Percentiles rank a stretch among this genome's conserved stretches.
phyloP scores from a whole-genome alignment of 2,329 filamentous ascomycete species.

The Cordyceps cateniannulata region DNA sequence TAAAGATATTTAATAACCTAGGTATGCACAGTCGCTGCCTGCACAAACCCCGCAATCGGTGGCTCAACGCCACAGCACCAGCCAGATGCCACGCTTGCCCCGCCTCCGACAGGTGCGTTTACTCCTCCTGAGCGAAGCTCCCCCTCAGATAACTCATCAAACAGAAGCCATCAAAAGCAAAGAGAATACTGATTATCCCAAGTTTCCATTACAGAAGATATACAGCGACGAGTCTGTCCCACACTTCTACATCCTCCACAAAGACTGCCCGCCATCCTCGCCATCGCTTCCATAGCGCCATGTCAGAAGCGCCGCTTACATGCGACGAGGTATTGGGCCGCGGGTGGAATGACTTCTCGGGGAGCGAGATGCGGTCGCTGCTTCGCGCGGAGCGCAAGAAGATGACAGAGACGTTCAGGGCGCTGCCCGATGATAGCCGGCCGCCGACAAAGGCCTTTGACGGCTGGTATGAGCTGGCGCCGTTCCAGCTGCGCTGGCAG shows the following conservation, averaged over 20 bases:
- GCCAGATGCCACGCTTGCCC: neutral
- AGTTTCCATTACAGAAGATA: neutral
- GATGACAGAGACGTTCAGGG: neutral
- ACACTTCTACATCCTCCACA: neutral
- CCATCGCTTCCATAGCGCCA: neutral
- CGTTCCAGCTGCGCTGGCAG: constrained; percentile 54
- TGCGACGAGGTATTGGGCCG: constrained; percentile 5
- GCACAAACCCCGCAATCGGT: neutral
- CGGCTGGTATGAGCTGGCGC: constrained; percentile 72
- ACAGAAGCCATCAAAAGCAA: neutral
- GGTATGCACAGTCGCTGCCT: neutral
- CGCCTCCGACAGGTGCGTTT: neutral
- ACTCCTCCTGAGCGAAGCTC: neutral
- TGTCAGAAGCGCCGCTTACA: constrained; percentile 9
- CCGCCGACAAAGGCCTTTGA: constrained; percentile 67
- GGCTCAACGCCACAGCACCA: constrained; percentile 1
- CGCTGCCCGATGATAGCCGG: constrained; percentile 19
- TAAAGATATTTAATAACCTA: too few species aligned
- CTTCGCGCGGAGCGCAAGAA: constrained; percentile 5
- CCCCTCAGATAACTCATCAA: neutral
- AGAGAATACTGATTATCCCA: neutral
- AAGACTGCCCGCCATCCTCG: neutral
- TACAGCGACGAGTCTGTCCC: too few species aligned
- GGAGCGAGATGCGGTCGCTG: neutral
- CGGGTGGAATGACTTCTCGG: constrained; percentile 6